These are phyloP conservation scores for Pythium grandisporangium DNA, from an alignment of 352 stramenopile species.

Conservation along the genomic window DNA sequence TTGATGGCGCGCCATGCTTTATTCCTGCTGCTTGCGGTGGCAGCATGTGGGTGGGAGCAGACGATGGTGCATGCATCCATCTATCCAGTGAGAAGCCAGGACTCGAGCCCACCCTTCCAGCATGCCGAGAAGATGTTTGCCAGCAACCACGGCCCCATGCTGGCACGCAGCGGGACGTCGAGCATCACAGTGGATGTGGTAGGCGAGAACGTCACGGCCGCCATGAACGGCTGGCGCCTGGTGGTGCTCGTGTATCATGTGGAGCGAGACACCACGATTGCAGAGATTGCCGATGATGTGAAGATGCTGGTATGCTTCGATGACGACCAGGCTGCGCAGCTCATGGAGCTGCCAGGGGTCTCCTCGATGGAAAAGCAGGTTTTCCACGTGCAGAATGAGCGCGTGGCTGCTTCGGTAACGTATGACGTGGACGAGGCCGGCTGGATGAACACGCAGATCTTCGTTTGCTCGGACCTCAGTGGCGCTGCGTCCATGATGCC, in stretches of 20 bases:
- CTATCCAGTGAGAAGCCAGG: conserved; percentile 56
- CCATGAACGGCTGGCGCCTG: conserved; percentile 61
- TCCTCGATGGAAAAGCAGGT: conserved; percentile 48
- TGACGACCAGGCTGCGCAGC: conserved; percentile 10
- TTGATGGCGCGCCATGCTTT: not conserved
- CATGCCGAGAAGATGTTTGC: conserved; percentile 84
- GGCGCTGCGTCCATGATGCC: conserved; percentile 33
- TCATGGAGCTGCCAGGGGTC: conserved; percentile 51
- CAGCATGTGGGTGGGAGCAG: not conserved
- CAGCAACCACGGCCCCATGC: conserved; percentile 52
- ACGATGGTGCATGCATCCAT: conserved; percentile 32
- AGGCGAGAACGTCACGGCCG: conserved; percentile 60
- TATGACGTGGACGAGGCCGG: conserved; percentile 55
- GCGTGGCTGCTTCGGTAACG: conserved; percentile 30
- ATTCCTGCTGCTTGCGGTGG: not conserved
- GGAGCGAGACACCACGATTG: conserved; percentile 51
- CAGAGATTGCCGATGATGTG: conserved; percentile 53
- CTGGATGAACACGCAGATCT: conserved; percentile 77
- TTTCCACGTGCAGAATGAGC: conserved; percentile 46
- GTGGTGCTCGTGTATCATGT: conserved; percentile 83
- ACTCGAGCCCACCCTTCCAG: conserved; percentile 74
- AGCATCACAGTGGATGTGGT: conserved; percentile 60
- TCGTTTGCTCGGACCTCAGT: conserved; percentile 58
- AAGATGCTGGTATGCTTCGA: conserved; percentile 61
- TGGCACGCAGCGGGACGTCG: conserved; percentile 53